A percentile compares a stretch with the other conserved stretches of the same genome.
These are phyloP conservation scores for Picochlorum sp. DNA, from an alignment of 139 green algal species.

Conservation along the genomic window DNA sequence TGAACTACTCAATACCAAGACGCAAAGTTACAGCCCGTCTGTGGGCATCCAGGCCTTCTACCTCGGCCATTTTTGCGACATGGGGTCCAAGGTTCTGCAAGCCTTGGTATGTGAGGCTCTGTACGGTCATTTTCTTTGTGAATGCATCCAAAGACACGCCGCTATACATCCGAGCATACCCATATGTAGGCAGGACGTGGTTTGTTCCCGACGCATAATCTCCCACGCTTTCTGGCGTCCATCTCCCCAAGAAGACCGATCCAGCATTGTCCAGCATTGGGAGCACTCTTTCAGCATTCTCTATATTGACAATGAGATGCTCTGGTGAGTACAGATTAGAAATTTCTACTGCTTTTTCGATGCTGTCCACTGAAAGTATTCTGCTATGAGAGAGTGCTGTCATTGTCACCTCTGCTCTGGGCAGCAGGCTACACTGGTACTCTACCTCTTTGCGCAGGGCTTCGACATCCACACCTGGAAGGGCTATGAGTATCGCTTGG, in stretches of 20 bases:
- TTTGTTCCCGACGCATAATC: slow-evolving; percentile 98
- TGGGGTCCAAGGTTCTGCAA: slow-evolving; percentile 70
- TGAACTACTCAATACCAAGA: slow-evolving; percentile 34
- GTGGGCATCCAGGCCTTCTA: slow-evolving; percentile 95
- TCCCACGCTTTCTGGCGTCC: slow-evolving; percentile 92
- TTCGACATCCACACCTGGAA: slow-evolving; percentile 75
- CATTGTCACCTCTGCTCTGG: slow-evolving; percentile 70
- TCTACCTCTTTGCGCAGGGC: slow-evolving; percentile 70
- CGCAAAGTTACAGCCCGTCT: slow-evolving; percentile 83
- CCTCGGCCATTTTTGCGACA: slow-evolving; percentile 89
- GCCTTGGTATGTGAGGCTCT: slow-evolving; percentile 69
- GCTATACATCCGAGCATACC: slow-evolving; percentile 96
- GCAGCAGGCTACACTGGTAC: slow-evolving; percentile 72
- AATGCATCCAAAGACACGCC: slow-evolving; percentile 93
- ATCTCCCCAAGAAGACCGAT: slow-evolving; percentile 86
- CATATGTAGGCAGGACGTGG: slow-evolving; percentile 96
- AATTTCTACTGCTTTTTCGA: slow-evolving; percentile 68
- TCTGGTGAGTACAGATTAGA: slow-evolving; percentile 94
- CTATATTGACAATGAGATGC: slow-evolving; percentile 95
- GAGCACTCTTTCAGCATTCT: slow-evolving; percentile 81
- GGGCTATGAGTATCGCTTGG: slow-evolving; percentile 88
- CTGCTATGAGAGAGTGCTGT: slow-evolving; percentile 82
- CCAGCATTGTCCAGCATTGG: slow-evolving; percentile 80
- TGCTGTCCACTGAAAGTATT: slow-evolving; percentile 51
- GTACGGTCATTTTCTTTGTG: slow-evolving; percentile 97